phyloP scores from a whole-genome alignment of 1,139 yeast species.

The Kodamaea plutei region DNA sequence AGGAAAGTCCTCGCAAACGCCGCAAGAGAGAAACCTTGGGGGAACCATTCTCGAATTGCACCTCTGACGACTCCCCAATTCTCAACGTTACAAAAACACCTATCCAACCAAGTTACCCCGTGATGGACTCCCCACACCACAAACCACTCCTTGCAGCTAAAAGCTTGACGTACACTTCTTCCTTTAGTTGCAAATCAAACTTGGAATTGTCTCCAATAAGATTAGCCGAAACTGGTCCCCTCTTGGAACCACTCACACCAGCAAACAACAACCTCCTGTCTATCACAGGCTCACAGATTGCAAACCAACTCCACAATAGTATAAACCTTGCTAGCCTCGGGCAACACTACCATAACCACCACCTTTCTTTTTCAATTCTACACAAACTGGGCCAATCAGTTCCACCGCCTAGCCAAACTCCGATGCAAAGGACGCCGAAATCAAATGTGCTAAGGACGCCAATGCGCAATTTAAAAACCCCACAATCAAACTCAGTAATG shows the following conservation, averaged over 20 bases:
- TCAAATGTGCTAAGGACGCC: slow-evolving; percentile 35
- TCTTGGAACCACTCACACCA: slow-evolving; percentile 56
- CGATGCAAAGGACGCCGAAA: slow-evolving; percentile 26
- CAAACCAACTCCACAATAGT: slow-evolving; percentile 1
- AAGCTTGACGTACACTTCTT: slow-evolving; percentile 47
- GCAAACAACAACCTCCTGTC: slow-evolving; percentile 21
- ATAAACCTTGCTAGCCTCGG: slow-evolving; percentile 8
- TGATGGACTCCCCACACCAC: slow-evolving; percentile 32
- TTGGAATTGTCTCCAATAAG: slow-evolving; percentile 60
- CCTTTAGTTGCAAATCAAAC: slow-evolving; percentile 64
- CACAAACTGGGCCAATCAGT: slow-evolving; percentile 6
- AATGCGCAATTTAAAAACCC: slow-evolving; percentile 35
- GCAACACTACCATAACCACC: slow-evolving; percentile 7
- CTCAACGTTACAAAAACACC: neutral
- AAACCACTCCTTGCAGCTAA: slow-evolving; percentile 43
- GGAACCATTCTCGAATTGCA: slow-evolving; percentile 3
- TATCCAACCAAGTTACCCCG: slow-evolving; percentile 6
- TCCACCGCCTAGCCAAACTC: slow-evolving; percentile 2
- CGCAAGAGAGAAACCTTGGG: slow-evolving; percentile 9
- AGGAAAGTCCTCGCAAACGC: slow-evolving; percentile 5
- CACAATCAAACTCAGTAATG: slow-evolving; percentile 41
- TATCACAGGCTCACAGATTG: neutral
- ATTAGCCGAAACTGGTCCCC: slow-evolving; percentile 57
- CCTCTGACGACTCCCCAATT: neutral
- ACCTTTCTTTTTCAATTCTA: slow-evolving; percentile 8